A percentile compares a stretch with the other conserved stretches of the same genome.
These are phyloP conservation scores for Ustilago shanxiensis DNA, from an alignment of 1,284 basidiomycete species.

Conservation along the genomic window DNA sequence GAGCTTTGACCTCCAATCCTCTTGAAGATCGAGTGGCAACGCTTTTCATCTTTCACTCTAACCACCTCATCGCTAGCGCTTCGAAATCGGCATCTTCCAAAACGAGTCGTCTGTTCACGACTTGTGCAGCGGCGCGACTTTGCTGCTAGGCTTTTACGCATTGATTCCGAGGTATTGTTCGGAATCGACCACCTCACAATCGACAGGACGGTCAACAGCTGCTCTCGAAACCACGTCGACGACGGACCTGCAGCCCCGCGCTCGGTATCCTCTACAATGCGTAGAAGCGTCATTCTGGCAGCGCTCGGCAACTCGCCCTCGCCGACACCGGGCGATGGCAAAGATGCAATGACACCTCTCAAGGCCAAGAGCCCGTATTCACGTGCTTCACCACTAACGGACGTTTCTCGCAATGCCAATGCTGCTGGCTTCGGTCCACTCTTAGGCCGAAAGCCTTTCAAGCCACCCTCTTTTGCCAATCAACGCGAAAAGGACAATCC, in stretches of 20 bases:
- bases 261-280: slow-evolving; percentile 15
- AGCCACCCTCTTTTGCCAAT: slow-evolving; percentile 58
- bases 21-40: neutral
- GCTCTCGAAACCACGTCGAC: neutral
- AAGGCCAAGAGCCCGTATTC: slow-evolving; percentile 26
- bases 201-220: neutral
- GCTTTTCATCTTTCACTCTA: neutral
- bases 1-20: slow-evolving; percentile 10
- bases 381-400: slow-evolving; percentile 29
- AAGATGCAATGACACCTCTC: slow-evolving; percentile 15
- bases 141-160: neutral
- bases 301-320: slow-evolving; percentile 41
- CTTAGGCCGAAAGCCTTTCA: slow-evolving; percentile 66
- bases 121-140: neutral
- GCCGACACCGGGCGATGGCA: slow-evolving; percentile 17
- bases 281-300: slow-evolving; percentile 44
- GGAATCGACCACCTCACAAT: too few species aligned
- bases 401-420: slow-evolving; percentile 51
- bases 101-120: neutral
- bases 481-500: slow-evolving; percentile 38
- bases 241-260: neutral
- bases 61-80: slow-evolving; percentile 1
- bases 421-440: slow-evolving; percentile 62
- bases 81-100: neutral
- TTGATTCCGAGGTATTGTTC: neutral